Conservation (phyloP, 1,284 basidiomycete species). For the Neolentinus lepideus region DNA sequence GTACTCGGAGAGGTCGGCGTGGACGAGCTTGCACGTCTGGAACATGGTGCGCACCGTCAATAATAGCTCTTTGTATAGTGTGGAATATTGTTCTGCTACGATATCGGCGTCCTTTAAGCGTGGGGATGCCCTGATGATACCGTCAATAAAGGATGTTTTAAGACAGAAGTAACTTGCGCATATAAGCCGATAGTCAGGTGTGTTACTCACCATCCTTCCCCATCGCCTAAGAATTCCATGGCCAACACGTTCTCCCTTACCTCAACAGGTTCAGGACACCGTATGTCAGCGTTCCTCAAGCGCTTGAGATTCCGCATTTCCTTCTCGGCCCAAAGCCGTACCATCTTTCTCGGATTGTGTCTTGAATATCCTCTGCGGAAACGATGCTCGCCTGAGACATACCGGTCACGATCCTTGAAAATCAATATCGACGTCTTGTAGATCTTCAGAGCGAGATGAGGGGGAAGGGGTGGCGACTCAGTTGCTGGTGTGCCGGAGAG, state of each 20-base stretch:
- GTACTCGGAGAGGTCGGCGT: slow-evolving; percentile 98
- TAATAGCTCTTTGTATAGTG: slow-evolving; percentile 79
- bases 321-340: slow-evolving; percentile 98
- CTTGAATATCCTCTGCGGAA: slow-evolving; percentile 91
- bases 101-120: slow-evolving; percentile 85
- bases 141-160: too few relatives aligned
- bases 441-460: slow-evolving; percentile 88
- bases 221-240: slow-evolving; percentile 88
- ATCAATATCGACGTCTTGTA: slow-evolving; percentile 98
- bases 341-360: slow-evolving; percentile 98
- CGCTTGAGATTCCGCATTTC: slow-evolving; percentile 95
- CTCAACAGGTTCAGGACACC: slow-evolving; percentile 86
- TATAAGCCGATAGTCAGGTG: too few relatives aligned
- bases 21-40: slow-evolving; percentile 88
- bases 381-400: slow-evolving; percentile 88
- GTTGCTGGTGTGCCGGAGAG: slow-evolving; percentile 45
- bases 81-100: slow-evolving; percentile 41
- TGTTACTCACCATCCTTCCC: slow-evolving; percentile 66
- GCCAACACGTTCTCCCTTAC: slow-evolving; percentile 96
- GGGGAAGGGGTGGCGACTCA: background rate
- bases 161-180: too few relatives aligned
- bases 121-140: slow-evolving; percentile 68
- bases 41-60: slow-evolving; percentile 82
- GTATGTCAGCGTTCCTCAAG: slow-evolving; percentile 74
- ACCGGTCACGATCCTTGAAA: slow-evolving; percentile 95